Percentiles rank a stretch among this genome's conserved stretches.
Conservation (phyloP, 1,284 basidiomycete genomes). For the Irpex sp. region DNA sequence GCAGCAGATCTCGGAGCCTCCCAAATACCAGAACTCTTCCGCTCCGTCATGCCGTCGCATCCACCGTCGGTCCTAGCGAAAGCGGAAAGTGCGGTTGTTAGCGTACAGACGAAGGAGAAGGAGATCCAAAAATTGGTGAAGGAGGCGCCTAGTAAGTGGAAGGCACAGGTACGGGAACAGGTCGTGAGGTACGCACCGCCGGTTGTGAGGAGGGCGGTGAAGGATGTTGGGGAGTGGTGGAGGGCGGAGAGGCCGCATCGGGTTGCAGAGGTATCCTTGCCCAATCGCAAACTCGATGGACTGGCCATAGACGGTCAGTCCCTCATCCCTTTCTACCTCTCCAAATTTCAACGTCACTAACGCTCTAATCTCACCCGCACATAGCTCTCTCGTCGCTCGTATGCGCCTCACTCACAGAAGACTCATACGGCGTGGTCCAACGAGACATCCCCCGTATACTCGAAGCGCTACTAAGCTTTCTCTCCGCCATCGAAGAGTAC, state of each 20-base stretch:
- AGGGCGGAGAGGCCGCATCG: constrained; percentile 47
- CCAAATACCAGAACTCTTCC: constrained; percentile 57
- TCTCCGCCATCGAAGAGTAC: constrained; percentile 61
- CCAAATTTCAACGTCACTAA: too few relatives aligned
- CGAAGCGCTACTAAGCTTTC: constrained; percentile 67
- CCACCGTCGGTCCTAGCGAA: constrained; percentile 18
- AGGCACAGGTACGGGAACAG: constrained; percentile 5
- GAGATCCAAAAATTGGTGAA: constrained; percentile 15
- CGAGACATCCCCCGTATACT: constrained; percentile 76
- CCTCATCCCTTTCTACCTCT: too few relatives aligned
- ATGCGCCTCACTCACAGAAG: constrained; percentile 70
- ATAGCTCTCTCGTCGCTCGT: constrained; percentile 64
- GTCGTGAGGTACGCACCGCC: constrained; percentile 26
- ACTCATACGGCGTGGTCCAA: constrained; percentile 78
- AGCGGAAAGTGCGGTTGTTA: constrained; percentile 15
- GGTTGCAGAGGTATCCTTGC: constrained; percentile 47
- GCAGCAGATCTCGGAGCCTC: constrained; percentile 36
- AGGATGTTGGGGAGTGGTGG: constrained; percentile 44
- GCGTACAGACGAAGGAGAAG: constrained; percentile 19
- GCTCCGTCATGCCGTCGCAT: constrained; percentile 35
- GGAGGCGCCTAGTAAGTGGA: constrained; percentile 17
- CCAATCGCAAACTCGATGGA: constrained; percentile 53
- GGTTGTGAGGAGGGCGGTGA: constrained; percentile 21
- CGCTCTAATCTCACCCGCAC: too few relatives aligned
- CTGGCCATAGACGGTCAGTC: constrained; percentile 51